Evolutionary conservation across 179 eudicot genomes (phyloP).

Genomic region (Patellifolia procumbens): DNA sequence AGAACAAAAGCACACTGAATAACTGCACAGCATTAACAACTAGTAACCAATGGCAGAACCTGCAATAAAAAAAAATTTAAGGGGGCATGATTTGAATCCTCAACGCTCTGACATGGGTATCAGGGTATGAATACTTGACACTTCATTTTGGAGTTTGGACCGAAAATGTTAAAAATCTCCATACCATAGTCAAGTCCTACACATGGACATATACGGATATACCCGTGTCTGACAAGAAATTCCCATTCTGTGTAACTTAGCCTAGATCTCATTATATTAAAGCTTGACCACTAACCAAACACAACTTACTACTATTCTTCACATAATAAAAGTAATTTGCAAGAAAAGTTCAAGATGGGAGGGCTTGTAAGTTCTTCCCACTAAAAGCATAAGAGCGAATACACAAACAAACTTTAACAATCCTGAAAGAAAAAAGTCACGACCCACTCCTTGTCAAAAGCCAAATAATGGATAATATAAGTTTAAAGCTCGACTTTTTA

Average conservation of each 20-base stretch:
- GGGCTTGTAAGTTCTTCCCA: not conserved
- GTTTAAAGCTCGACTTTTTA: not conserved
- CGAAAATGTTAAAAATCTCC: too few species aligned
- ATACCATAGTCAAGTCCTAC: too few species aligned
- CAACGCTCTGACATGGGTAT: too few species aligned
- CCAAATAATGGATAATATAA: constrained; percentile 8
- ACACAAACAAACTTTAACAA: not conserved
- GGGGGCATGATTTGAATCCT: not conserved
- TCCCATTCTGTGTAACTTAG: too few species aligned
- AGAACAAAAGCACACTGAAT: not conserved
- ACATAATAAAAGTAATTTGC: not conserved
- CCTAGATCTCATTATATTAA: not conserved
- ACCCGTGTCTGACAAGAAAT: too few species aligned
- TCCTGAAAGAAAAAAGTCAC: not conserved
- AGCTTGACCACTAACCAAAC: not conserved
- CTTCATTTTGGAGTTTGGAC: too few species aligned
- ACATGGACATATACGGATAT: too few species aligned
- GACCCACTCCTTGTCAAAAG: not conserved
- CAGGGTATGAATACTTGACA: too few species aligned
- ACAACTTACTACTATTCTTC: not conserved
- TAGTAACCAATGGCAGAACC: not conserved
- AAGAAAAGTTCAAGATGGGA: not conserved
- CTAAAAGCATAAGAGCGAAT: not conserved
- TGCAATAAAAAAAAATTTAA: not conserved
- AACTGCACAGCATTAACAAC: not conserved